phyloP scores from a whole-genome alignment of 2,329 filamentous ascomycete genomes.

The Fonsecaea pugnacius region DNA sequence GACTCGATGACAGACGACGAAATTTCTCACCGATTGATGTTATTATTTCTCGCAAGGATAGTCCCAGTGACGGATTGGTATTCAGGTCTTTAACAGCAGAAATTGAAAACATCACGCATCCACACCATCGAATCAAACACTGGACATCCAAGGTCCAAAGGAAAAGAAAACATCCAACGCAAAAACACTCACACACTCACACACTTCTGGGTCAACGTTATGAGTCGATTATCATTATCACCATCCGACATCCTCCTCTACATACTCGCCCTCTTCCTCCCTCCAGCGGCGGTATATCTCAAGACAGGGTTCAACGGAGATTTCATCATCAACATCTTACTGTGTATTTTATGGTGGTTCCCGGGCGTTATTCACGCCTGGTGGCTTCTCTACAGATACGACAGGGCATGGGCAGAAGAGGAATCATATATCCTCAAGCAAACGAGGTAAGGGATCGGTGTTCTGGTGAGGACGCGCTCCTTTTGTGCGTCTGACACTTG shows the following conservation, averaged over 20 bases:
- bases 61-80: background rate
- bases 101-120: background rate
- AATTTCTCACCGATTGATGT: background rate
- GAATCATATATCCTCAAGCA: constrained; percentile 1
- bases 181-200: background rate
- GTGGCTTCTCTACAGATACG: constrained; percentile 14
- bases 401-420: background rate
- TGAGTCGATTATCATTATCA: background rate
- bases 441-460: background rate
- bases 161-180: background rate
- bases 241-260: constrained; percentile 29
- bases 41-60: background rate
- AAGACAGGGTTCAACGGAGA: constrained; percentile 85
- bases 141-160: background rate
- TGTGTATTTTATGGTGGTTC: constrained; percentile 76
- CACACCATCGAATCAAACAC: background rate
- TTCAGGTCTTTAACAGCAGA: background rate
- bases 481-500: background rate
- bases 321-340: constrained; percentile 85
- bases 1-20: background rate
- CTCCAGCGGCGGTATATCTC: constrained; percentile 88
- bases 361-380: constrained; percentile 73
- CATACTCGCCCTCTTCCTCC: constrained; percentile 82
- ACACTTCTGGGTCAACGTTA: background rate
- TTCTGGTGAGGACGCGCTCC: background rate